A percentile compares a stretch with the other conserved stretches of the same genome.
These are phyloP conservation scores for Ambrosia hybrid DNA, from an alignment of 140 eudicot species.

Conservation along the genomic window DNA sequence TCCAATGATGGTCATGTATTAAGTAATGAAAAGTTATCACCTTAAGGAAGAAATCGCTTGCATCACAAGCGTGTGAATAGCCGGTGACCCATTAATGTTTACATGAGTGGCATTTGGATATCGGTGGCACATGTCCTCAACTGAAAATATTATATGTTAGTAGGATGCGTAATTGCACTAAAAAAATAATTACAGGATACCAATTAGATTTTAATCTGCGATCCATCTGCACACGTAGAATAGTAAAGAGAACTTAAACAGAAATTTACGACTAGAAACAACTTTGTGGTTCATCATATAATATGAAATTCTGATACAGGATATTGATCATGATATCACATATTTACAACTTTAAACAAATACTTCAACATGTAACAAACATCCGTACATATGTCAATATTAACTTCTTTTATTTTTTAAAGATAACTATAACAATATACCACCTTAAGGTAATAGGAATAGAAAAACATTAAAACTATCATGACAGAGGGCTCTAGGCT, in stretches of 20 bases:
- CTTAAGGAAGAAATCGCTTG: conserved; percentile 71
- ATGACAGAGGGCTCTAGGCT: background rate
- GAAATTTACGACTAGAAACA: background rate
- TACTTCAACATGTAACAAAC: too few relatives aligned
- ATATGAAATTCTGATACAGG: background rate
- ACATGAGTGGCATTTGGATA: conserved; percentile 85
- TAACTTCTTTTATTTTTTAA: too few relatives aligned
- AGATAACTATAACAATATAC: too few relatives aligned
- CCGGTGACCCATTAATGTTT: conserved; percentile 67
- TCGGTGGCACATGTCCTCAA: conserved; percentile 93
- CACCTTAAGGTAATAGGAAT: background rate
- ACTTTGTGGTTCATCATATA: background rate
- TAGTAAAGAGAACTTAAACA: background rate
- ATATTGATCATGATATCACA: background rate
- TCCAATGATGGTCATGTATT: background rate
- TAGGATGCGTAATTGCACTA: conserved; percentile 16
- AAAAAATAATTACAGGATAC: conserved; percentile 1
- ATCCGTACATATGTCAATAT: too few relatives aligned
- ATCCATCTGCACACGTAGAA: background rate
- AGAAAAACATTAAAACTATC: background rate
- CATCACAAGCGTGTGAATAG: conserved; percentile 70
- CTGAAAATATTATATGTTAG: conserved; percentile 37
- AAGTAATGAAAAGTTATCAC: conserved; percentile 32
- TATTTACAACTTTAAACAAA: background rate
- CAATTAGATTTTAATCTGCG: conserved; percentile 47